Percentiles rank a stretch among this genome's conserved stretches.
phyloP scores from a whole-genome alignment of 805 yeast genomes.

The Blastobotrys attinorum region DNA sequence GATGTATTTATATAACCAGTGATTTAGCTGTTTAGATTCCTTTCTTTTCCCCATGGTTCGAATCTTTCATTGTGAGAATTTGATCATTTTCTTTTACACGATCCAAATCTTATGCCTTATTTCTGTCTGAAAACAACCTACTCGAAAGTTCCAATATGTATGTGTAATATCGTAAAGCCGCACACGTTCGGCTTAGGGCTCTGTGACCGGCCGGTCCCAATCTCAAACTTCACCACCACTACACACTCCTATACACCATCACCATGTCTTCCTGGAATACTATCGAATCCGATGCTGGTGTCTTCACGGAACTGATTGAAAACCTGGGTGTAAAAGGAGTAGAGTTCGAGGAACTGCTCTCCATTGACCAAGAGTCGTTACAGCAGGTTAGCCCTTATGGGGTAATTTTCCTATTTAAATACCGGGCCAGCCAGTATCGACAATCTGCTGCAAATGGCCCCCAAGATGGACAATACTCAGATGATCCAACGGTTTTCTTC shows the following conservation, averaged over 20 bases:
- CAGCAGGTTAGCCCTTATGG: conserved; percentile 39
- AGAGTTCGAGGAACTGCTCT: conserved; percentile 50
- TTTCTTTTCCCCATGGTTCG: too few relatives aligned
- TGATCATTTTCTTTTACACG: too few relatives aligned
- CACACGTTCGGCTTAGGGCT: too few relatives aligned
- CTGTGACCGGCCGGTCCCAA: too few relatives aligned
- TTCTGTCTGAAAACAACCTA: too few relatives aligned
- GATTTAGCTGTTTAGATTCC: too few relatives aligned
- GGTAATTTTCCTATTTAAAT: conserved; percentile 55
- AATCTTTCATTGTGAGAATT: too few relatives aligned
- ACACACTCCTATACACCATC: background rate
- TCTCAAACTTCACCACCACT: background rate
- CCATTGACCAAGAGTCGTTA: conserved; percentile 38
- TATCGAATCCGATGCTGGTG: conserved; percentile 60
- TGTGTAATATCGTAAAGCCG: too few relatives aligned
- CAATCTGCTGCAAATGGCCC: conserved; percentile 23
- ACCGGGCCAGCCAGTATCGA: conserved; percentile 31
- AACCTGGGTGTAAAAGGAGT: conserved; percentile 44
- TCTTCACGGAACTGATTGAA: conserved; percentile 56
- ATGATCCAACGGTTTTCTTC: conserved; percentile 39
- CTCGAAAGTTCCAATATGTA: too few relatives aligned
- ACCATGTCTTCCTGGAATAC: conserved; percentile 46
- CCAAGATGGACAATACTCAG: conserved; percentile 35
- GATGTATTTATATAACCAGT: too few relatives aligned
- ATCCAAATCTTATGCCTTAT: too few relatives aligned